Base-by-base conservation (phyloP, 2,329 filamentous ascomycete species). In the Botrytis elliptica region DNA sequence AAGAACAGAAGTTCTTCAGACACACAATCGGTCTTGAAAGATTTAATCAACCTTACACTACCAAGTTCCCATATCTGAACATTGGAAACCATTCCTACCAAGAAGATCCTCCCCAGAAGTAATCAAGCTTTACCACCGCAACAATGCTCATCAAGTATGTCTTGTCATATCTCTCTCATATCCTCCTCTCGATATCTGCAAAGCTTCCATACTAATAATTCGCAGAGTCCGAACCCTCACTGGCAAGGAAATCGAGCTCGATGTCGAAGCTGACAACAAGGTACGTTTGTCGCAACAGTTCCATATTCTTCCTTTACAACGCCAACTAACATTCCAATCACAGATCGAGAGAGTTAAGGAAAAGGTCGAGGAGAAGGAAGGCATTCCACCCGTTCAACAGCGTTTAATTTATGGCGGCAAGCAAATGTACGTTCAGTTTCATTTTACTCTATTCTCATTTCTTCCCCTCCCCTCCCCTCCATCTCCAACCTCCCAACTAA, bases 361-460 rank as follows among this genome's bases (percentile, higher is more conserved):
- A 85, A 95, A 95, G 81, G 96, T 99, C 73, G 96, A 99, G 84
- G 96, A 99, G 86, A 98, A 98, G 85, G 96, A 98, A 83, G 96
- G 96, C 73, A 99, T 99, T 80, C 95, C 96, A 62, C 96, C 96
- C 1, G 94, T 96, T 29, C 96, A 99, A 85, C 96, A 99, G 85
- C 91, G 96, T 74, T 86, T 99, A 77, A 99, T 99, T 81, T 98
- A 92, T 82, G 94, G 95, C 71, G 96, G 96, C 81, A 99, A 99
- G 87, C 96, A 99, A 83, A 98, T 99, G 96, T 98, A 85, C 75
- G 86, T 83, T 65, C 44, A 10, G 60, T 63, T 33, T 49, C 29
- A 42, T 52, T 16, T 52, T n/a, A 52, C 49, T 12, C 9, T 49
- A 12, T 49, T 5, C 42, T 14, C 42, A 16, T 18, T 16, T 14